phyloP scores from a whole-genome alignment of 164 flowering plant genomes.

The Nymphaea thermarum region DNA sequence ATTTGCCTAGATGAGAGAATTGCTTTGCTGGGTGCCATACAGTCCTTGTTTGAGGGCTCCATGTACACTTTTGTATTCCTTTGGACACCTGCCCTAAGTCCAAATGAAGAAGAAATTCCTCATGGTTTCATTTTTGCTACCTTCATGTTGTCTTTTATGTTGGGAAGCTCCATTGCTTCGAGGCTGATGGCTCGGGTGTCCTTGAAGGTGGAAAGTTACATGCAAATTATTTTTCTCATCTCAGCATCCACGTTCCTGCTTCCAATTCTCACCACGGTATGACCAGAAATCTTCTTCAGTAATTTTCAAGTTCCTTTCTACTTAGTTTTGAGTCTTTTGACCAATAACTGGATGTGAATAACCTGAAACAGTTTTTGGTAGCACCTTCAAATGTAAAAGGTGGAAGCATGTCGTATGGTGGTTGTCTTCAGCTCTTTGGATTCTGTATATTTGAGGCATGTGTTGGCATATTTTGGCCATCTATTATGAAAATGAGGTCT shows the following conservation, averaged over 20 bases:
- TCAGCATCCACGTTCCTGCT: conserved; percentile 66
- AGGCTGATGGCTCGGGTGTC: conserved; percentile 61
- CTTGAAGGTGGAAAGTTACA: conserved; percentile 77
- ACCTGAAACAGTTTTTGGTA: conserved; percentile 48
- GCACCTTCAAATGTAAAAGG: conserved; percentile 55
- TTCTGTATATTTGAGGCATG: conserved; percentile 89
- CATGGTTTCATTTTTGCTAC: conserved; percentile 97
- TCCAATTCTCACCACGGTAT: conserved; percentile 68
- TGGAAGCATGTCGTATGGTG: conserved; percentile 65
- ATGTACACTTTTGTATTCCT: conserved; percentile 98
- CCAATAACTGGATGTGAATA: background rate
- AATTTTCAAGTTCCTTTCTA: background rate
- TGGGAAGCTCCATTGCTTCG: conserved; percentile 94
- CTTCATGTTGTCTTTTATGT: conserved; percentile 93
- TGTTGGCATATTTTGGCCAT: conserved; percentile 96
- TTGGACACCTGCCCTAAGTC: conserved; percentile 98
- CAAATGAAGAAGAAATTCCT: conserved; percentile 90
- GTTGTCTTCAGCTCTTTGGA: conserved; percentile 75
- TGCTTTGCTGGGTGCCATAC: conserved; percentile 90
- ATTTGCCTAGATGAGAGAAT: conserved; percentile 74
- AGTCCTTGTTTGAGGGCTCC: conserved; percentile 95
- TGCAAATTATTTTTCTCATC: conserved; percentile 79
- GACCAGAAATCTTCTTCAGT: conserved; percentile 8
- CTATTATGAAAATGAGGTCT: conserved; percentile 97
- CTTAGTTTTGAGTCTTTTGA: too few species aligned